Evolutionary conservation across 768 basidiomycete genomes (phyloP).

Genomic region (Mycena galopus): DNA sequence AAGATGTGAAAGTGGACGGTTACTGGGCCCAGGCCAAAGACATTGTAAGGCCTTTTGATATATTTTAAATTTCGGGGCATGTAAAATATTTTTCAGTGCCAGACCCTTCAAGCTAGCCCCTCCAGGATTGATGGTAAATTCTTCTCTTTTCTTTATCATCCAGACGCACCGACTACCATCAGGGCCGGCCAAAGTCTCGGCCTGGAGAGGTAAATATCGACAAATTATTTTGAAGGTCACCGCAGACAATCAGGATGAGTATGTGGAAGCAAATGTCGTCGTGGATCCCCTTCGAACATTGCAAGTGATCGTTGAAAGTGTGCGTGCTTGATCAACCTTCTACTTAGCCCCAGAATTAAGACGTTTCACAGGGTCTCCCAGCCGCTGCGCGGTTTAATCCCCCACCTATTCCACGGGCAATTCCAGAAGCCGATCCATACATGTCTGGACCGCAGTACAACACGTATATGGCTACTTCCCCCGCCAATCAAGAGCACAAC

Average conservation of each 20-base stretch:
- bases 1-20: constrained; percentile 62
- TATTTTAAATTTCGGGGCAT: not conserved
- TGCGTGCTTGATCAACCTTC: constrained; percentile 45
- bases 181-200: constrained; percentile 81
- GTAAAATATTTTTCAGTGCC: constrained; percentile 47
- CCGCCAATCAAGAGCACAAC: not conserved
- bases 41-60: constrained; percentile 54
- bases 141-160: not conserved
- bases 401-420: not conserved
- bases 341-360: not conserved
- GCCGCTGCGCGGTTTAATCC: not conserved
- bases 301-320: constrained; percentile 70
- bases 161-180: constrained; percentile 5
- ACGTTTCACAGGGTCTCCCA: constrained; percentile 17
- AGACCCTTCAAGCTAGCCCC: constrained; percentile 70
- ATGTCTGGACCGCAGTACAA: not conserved
- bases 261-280: constrained; percentile 67
- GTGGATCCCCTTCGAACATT: constrained; percentile 68
- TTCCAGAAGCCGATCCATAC: not conserved
- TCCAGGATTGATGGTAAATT: constrained; percentile 76
- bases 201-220: constrained; percentile 74
- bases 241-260: constrained; percentile 63
- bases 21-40: constrained; percentile 82
- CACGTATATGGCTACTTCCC: not conserved
- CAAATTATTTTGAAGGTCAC: constrained; percentile 77